Evolutionary conservation across 441 rosid genomes (phyloP).

Genomic region (Pelargonium citronellum): DNA sequence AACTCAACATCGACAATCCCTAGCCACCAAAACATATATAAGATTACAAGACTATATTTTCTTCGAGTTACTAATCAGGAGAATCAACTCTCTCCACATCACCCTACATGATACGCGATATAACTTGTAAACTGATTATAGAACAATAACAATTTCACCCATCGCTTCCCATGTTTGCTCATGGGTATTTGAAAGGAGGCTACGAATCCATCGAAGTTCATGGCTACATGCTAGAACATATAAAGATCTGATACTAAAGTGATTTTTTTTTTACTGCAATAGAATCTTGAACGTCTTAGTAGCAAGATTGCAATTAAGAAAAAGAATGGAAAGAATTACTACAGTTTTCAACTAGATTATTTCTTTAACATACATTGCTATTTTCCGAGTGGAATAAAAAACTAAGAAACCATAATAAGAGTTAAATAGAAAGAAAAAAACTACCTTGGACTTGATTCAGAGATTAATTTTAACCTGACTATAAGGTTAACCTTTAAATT

Average conservation of each 20-base stretch:
- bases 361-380: neutral
- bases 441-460: neutral
- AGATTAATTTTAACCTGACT: neutral
- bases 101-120: neutral
- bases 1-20: neutral
- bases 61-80: neutral
- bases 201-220: neutral
- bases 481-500: neutral
- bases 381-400: neutral
- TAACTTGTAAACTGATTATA: neutral
- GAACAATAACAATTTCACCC: neutral
- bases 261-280: neutral
- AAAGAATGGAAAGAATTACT: neutral
- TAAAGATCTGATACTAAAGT: neutral
- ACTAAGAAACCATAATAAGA: neutral
- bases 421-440: neutral
- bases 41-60: neutral
- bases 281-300: neutral
- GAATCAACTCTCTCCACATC: neutral
- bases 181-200: neutral
- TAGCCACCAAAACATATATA: neutral
- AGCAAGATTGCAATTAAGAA: neutral
- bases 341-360: neutral
- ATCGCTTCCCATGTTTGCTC: neutral
- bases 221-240: neutral